Conservation (phyloP, 371 early-diverging fungal genomes). For the Mortierella sp. region DNA sequence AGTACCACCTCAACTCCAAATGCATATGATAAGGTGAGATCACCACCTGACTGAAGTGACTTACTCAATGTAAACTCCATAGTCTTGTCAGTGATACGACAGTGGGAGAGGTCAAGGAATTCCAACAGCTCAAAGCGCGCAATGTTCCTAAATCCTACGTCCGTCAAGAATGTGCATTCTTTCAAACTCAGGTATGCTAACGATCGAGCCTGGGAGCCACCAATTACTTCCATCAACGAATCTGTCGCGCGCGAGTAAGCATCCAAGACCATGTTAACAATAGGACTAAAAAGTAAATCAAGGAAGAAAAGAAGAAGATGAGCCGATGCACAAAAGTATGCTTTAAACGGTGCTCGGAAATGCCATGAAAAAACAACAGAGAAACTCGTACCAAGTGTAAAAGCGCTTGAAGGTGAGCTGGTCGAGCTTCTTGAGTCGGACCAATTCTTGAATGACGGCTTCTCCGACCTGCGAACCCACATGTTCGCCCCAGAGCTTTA, state of each 20-base stretch:
- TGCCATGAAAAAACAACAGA: background rate
- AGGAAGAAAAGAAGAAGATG: background rate
- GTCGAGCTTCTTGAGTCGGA: slow-evolving; percentile 47
- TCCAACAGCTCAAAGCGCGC: slow-evolving; percentile 41
- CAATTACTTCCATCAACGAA: slow-evolving; percentile 49
- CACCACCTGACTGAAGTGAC: background rate
- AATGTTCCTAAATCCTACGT: slow-evolving; percentile 45
- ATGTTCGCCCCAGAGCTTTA: slow-evolving; percentile 28
- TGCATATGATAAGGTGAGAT: too few relatives aligned
- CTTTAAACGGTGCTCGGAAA: background rate
- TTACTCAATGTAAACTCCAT: slow-evolving; percentile 33
- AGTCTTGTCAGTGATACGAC: slow-evolving; percentile 51
- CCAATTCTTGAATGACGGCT: slow-evolving; percentile 41
- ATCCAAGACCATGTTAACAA: slow-evolving; percentile 48
- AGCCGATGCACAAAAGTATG: background rate
- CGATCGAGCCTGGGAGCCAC: slow-evolving; percentile 36
- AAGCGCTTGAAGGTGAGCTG: slow-evolving; percentile 44
- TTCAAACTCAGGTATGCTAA: slow-evolving; percentile 45
- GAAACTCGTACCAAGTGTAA: slow-evolving; percentile 27
- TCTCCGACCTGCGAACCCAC: slow-evolving; percentile 48
- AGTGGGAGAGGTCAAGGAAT: slow-evolving; percentile 48
- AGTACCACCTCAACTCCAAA: background rate
- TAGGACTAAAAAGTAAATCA: slow-evolving; percentile 8
- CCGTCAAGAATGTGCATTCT: slow-evolving; percentile 40
- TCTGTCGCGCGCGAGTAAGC: slow-evolving; percentile 55